Conservation (phyloP, 441 rosid species). For the Biscutella laevigata region DNA sequence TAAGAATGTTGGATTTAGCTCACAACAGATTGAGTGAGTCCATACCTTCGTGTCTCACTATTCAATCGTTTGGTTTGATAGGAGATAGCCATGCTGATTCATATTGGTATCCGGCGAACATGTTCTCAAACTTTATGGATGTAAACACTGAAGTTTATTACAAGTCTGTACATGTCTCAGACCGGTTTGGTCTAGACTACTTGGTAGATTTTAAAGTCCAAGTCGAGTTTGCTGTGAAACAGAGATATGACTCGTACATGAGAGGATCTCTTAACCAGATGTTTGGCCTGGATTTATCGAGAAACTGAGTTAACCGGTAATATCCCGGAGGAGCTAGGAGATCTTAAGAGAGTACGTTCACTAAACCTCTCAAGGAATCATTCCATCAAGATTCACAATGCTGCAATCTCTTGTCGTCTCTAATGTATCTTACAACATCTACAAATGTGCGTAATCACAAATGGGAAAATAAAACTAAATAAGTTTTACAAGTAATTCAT, state of each 20-base stretch:
- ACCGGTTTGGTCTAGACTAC: slow-evolving; percentile 2
- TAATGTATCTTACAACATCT: slow-evolving; percentile 22
- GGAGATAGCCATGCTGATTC: neutral
- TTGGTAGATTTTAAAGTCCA: neutral
- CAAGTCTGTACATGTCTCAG: slow-evolving; percentile 1
- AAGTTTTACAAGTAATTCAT: slow-evolving; percentile 11
- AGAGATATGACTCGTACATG: slow-evolving; percentile 15
- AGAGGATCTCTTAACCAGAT: slow-evolving; percentile 4
- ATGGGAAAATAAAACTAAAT: neutral
- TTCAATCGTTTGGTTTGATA: neutral
- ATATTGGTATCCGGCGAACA: slow-evolving; percentile 3
- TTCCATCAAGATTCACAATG: slow-evolving; percentile 11
- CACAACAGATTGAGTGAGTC: slow-evolving; percentile 11
- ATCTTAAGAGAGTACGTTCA: neutral
- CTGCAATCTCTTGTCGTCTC: slow-evolving; percentile 15
- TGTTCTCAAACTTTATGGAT: slow-evolving; percentile 4
- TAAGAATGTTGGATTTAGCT: slow-evolving; percentile 15
- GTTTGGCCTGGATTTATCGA: slow-evolving; percentile 19
- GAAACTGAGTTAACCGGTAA: slow-evolving; percentile 12
- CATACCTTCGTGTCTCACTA: slow-evolving; percentile 18
- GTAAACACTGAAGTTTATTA: neutral
- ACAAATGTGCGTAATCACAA: neutral
- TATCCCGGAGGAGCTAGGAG: slow-evolving; percentile 17
- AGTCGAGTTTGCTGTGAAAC: slow-evolving; percentile 9
- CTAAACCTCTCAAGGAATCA: slow-evolving; percentile 15